Conservation (phyloP, 176 grass and related monocot genomes). For the sorghum (Sorghum bicolor) region Sorghum_bicolor_NCBIv3 NC_012874.2:8991501-8992000, state of each 20-base stretch:
- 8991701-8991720: constrained; percentile 14
- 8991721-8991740: neutral
- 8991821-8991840: constrained; percentile 99
- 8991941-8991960: constrained; percentile 94
- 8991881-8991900: constrained; percentile 70
- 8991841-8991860: constrained; percentile 86
- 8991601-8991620: neutral
- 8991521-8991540: constrained; percentile 6
- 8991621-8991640: constrained; percentile 1
- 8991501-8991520: neutral
- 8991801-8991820: constrained; percentile 90
- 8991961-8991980: constrained; percentile 95
- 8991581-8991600: neutral
- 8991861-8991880: constrained; percentile 88
- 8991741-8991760: neutral
- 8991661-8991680: neutral
- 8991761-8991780: constrained; percentile 16
- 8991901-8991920: constrained; percentile 94
- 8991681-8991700: neutral
- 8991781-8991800: constrained; percentile 65
- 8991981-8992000: constrained; percentile 90
- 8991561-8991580: neutral
- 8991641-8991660: neutral
- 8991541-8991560: constrained; percentile 1
- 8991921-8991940: constrained; percentile 89